A percentile compares a stretch with the other conserved stretches of the same genome.
phyloP scores from a whole-genome alignment of 2,329 filamentous ascomycete species.

The Colletotrichum musicola region DNA sequence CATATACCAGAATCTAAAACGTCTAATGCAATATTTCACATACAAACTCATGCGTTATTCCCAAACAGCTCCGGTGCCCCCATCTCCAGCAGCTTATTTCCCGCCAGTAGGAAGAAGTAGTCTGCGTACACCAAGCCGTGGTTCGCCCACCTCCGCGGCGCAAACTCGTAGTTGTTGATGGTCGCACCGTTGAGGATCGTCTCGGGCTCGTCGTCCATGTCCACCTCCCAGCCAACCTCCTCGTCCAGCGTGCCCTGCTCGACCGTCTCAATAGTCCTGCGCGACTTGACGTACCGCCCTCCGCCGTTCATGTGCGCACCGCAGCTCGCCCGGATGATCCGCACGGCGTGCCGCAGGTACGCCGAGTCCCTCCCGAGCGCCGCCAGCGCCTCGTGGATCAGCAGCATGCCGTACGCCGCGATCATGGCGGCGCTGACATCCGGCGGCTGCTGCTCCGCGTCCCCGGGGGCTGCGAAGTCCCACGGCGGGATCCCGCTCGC shows the following conservation, averaged over 20 bases:
- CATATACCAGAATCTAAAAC: neutral
- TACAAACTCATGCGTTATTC: neutral
- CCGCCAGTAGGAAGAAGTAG: slow-evolving; percentile 60
- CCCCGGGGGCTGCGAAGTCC: slow-evolving; percentile 58
- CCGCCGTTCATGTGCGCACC: slow-evolving; percentile 42
- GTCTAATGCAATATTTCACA: neutral
- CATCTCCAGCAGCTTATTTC: slow-evolving; percentile 57
- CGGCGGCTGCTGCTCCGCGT: slow-evolving; percentile 44
- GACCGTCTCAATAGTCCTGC: slow-evolving; percentile 41
- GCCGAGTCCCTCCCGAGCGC: slow-evolving; percentile 38
- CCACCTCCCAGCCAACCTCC: slow-evolving; percentile 39
- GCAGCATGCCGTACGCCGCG: slow-evolving; percentile 52
- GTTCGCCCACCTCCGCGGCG: slow-evolving; percentile 57
- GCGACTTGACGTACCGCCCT: slow-evolving; percentile 34
- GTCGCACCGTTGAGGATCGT: slow-evolving; percentile 60
- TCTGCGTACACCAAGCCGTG: slow-evolving; percentile 64
- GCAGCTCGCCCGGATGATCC: slow-evolving; percentile 45
- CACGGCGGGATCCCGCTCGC: slow-evolving; percentile 58
- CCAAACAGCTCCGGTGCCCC: slow-evolving; percentile 32
- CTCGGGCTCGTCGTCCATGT: slow-evolving; percentile 49
- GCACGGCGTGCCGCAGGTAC: slow-evolving; percentile 46
- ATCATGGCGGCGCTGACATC: slow-evolving; percentile 55
- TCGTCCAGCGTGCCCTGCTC: slow-evolving; percentile 41
- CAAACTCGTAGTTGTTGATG: slow-evolving; percentile 60
- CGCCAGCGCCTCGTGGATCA: slow-evolving; percentile 48